These are phyloP conservation scores for Ophiostoma sp. DNA, from an alignment of 2,329 filamentous ascomycete species.

Conservation along the genomic window DNA sequence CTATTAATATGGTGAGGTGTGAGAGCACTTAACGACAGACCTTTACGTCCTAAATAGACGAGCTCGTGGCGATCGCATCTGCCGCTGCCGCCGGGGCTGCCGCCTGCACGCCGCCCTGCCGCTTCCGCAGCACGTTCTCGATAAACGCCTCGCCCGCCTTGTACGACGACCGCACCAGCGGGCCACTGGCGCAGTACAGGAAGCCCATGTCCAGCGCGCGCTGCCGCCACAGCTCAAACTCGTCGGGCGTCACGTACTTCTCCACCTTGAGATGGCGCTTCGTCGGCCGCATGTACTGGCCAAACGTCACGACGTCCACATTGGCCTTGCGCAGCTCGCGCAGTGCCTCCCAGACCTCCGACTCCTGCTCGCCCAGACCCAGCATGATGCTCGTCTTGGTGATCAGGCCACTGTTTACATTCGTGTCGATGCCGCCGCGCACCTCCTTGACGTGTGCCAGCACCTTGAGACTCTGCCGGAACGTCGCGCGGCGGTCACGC, in stretches of 20 bases:
- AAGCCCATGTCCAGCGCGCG: conserved; percentile 92
- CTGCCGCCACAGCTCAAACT: conserved; percentile 87
- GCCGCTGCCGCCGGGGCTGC: neutral
- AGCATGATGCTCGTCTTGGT: conserved; percentile 99
- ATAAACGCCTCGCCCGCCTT: conserved; percentile 99
- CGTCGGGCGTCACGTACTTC: conserved; percentile 85
- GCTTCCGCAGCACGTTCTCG: conserved; percentile 92
- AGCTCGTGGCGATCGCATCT: neutral
- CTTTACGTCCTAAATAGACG: neutral
- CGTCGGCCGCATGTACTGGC: conserved; percentile 99
- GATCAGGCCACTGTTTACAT: conserved; percentile 54
- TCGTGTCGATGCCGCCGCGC: conserved; percentile 39
- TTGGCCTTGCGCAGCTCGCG: conserved; percentile 69
- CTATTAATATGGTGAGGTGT: conserved; percentile 7
- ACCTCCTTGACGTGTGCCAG: conserved; percentile 75
- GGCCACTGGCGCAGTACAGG: conserved; percentile 90
- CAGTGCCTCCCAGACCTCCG: conserved; percentile 74
- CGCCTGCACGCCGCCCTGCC: conserved; percentile 41
- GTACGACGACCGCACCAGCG: conserved; percentile 88
- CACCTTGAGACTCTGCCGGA: conserved; percentile 76
- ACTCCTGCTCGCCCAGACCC: conserved; percentile 85
- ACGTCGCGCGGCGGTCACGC: conserved; percentile 81
- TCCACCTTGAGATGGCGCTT: conserved; percentile 97
- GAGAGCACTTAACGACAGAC: neutral
- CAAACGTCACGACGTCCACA: conserved; percentile 95